Evolutionary conservation across 1,284 basidiomycete genomes (phyloP).

Genomic region (Vanrija pseudolonga): DNA sequence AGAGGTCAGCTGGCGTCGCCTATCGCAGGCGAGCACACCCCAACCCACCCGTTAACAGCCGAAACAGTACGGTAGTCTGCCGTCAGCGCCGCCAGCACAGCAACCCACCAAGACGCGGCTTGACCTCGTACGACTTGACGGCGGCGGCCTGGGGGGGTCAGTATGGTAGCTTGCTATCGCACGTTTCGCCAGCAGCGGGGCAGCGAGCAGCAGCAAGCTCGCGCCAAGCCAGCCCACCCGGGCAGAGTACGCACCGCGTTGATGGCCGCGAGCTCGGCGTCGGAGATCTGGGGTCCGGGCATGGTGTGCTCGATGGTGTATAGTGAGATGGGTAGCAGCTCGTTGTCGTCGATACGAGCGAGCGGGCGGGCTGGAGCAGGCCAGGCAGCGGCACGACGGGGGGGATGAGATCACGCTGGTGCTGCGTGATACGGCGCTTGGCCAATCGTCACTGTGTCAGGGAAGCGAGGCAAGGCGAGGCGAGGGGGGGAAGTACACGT

Average conservation of each 20-base stretch:
- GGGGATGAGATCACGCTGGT: too few species aligned
- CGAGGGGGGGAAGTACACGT: too few species aligned
- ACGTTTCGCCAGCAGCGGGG: background rate
- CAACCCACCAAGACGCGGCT: conserved; percentile 81
- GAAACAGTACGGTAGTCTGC: conserved; percentile 93
- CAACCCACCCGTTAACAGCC: conserved; percentile 84
- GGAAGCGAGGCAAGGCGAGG: too few species aligned
- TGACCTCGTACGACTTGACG: conserved; percentile 53
- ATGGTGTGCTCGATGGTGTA: background rate
- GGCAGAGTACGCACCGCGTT: conserved; percentile 47
- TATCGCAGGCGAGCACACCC: too few species aligned
- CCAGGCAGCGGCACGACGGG: too few species aligned
- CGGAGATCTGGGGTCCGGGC: conserved; percentile 46
- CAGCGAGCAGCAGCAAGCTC: too few species aligned
- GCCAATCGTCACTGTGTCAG: too few species aligned
- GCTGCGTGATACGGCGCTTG: too few species aligned
- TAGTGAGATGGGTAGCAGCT: background rate
- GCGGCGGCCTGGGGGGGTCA: conserved; percentile 41
- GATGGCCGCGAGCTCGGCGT: conserved; percentile 52
- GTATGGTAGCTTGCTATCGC: background rate
- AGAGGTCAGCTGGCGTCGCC: conserved; percentile 4
- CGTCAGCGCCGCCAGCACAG: conserved; percentile 17
- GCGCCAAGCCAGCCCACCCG: too few species aligned
- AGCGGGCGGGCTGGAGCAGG: too few species aligned
- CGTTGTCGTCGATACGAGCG: too few species aligned